phyloP scores from a whole-genome alignment of 768 basidiomycete species.

The Amanita polypyramis region DNA sequence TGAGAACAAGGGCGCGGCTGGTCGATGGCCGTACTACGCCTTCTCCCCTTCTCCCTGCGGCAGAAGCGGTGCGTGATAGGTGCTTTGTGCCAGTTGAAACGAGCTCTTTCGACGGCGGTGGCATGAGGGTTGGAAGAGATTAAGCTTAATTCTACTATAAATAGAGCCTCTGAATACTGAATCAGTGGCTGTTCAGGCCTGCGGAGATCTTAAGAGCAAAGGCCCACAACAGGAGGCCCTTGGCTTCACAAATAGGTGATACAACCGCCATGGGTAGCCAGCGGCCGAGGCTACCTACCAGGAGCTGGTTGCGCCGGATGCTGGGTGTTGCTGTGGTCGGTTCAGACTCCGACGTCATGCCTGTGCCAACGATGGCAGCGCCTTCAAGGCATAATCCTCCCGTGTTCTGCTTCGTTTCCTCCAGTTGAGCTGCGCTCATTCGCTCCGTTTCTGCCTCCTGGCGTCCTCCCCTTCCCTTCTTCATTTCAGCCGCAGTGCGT shows the following conservation, averaged over 20 bases:
- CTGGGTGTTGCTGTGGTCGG: neutral
- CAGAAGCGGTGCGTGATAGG: slow-evolving; percentile 23
- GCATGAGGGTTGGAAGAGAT: neutral
- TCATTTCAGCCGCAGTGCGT: slow-evolving; percentile 12
- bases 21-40: slow-evolving; percentile 52
- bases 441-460: neutral
- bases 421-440: slow-evolving; percentile 23
- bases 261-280: too few species aligned
- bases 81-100: slow-evolving; percentile 47
- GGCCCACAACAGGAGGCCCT: too few species aligned
- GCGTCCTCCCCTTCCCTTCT: slow-evolving; percentile 21
- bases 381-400: too few species aligned
- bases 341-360: slow-evolving; percentile 3
- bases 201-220: too few species aligned
- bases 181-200: too few species aligned
- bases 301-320: too few species aligned
- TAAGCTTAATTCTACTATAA: neutral
- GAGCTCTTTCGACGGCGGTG: slow-evolving; percentile 31
- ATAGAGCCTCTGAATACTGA: neutral
- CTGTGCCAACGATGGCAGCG: neutral
- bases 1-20: slow-evolving; percentile 59
- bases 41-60: slow-evolving; percentile 30
- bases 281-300: too few species aligned
- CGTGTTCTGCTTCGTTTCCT: slow-evolving; percentile 13
- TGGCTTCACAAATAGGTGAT: too few species aligned